A percentile compares a stretch with the other conserved stretches of the same genome.
phyloP scores from a whole-genome alignment of 1,284 basidiomycete genomes.

The Ganoderma resinaceum region DNA sequence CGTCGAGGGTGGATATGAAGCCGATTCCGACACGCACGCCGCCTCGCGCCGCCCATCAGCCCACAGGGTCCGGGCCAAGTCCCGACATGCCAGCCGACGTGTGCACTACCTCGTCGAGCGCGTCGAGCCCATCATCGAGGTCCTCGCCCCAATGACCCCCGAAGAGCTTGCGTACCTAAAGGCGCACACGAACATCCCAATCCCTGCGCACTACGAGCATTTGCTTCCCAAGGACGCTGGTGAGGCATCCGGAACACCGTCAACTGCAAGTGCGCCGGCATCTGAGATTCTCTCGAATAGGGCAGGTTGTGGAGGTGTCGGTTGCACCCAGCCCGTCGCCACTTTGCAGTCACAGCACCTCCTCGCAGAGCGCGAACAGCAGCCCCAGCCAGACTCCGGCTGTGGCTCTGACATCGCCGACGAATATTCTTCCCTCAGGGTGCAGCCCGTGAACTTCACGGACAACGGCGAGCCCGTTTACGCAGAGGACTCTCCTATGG shows the following conservation, averaged over 20 bases:
- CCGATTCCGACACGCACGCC: conserved; percentile 11
- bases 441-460: background rate
- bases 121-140: conserved; percentile 13
- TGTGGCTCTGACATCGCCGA: background rate
- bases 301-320: background rate
- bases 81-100: conserved; percentile 3
- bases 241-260: background rate
- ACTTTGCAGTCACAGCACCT: background rate
- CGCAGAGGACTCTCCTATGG: background rate
- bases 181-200: background rate
- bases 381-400: background rate
- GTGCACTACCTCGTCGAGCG: conserved; percentile 12
- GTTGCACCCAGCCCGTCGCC: background rate
- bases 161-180: background rate
- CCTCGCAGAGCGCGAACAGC: background rate
- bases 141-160: background rate
- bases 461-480: background rate
- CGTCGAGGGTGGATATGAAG: conserved; percentile 14
- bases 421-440: background rate
- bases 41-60: background rate
- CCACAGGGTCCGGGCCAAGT: background rate
- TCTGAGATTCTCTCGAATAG: background rate
- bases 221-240: background rate
- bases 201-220: background rate
- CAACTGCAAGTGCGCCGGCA: background rate